Conservation (phyloP, 768 basidiomycete species). For the Agrocybe pediades region DNA sequence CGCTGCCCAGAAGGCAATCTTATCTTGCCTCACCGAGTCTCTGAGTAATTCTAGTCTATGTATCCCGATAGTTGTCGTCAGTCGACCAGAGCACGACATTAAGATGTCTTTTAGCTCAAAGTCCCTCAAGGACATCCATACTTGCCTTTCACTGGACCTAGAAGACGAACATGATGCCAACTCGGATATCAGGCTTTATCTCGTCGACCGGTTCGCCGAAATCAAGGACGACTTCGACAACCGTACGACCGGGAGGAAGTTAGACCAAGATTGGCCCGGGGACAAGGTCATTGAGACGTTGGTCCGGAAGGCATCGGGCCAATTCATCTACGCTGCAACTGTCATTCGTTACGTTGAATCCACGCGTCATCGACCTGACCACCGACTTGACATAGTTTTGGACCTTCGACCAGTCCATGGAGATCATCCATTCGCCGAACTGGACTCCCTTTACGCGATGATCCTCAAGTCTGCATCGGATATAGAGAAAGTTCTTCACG, state of each 20-base stretch:
- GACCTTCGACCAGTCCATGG: constrained; percentile 2
- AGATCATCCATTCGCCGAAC: constrained; percentile 9
- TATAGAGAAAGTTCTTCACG: background rate
- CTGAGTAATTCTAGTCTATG: background rate
- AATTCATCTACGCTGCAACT: constrained; percentile 19
- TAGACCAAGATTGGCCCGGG: too few species aligned
- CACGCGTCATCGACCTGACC: background rate
- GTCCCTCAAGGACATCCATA: background rate
- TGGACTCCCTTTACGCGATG: constrained; percentile 8
- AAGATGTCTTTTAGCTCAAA: constrained; percentile 5
- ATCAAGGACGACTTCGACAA: too few species aligned
- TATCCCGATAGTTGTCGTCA: background rate
- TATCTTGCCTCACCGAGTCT: background rate
- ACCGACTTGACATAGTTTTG: constrained; percentile 10
- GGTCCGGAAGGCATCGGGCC: constrained; percentile 16
- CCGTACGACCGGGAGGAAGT: too few species aligned
- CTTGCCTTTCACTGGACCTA: background rate
- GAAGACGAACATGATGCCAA: constrained; percentile 10
- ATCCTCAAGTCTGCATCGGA: constrained; percentile 8
- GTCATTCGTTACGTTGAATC: constrained; percentile 13
- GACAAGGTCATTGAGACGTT: background rate
- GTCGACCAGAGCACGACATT: constrained; percentile 9
- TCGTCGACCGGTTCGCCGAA: constrained; percentile 7
- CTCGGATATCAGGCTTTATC: constrained; percentile 9
- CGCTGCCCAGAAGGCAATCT: background rate